These are phyloP conservation scores for Teunomyces gatunensis DNA, from an alignment of 805 yeast species.

Conservation along the genomic window DNA sequence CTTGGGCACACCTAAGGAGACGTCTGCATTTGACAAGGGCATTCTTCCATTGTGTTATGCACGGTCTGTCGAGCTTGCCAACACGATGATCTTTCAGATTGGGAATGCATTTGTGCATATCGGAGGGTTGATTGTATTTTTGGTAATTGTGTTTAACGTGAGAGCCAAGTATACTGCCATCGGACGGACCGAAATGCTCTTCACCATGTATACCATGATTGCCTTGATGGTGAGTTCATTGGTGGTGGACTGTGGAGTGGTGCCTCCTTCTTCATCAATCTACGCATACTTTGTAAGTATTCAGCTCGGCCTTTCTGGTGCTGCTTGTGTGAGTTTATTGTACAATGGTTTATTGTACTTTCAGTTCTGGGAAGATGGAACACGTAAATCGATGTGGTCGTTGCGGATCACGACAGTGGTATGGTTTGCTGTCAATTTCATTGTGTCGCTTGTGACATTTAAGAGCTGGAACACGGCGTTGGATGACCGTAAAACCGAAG, in stretches of 20 bases:
- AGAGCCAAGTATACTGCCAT: constrained; percentile 90
- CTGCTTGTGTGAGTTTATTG: constrained; percentile 66
- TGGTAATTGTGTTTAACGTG: constrained; percentile 73
- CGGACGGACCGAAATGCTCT: constrained; percentile 83
- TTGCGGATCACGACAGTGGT: constrained; percentile 50
- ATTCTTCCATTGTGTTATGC: constrained; percentile 79
- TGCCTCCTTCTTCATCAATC: constrained; percentile 75
- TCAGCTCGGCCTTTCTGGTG: constrained; percentile 73
- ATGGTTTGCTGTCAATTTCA: constrained; percentile 64
- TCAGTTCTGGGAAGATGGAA: constrained; percentile 95
- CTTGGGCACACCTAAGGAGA: constrained; percentile 49
- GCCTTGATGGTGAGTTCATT: constrained; percentile 61
- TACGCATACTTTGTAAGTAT: constrained; percentile 82
- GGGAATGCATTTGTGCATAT: constrained; percentile 87
- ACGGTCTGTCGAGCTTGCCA: constrained; percentile 81
- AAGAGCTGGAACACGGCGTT: constrained; percentile 55
- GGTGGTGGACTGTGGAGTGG: constrained; percentile 88
- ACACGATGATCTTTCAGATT: constrained; percentile 84
- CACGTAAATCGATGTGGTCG: constrained; percentile 57
- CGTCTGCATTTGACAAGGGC: constrained; percentile 47
- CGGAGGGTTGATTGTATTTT: constrained; percentile 61
- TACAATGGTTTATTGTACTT: constrained; percentile 79
- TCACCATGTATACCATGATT: constrained; percentile 61
- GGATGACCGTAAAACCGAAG: constrained; percentile 54
- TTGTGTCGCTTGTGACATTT: constrained; percentile 71